Evolutionary conservation across 2,329 filamentous ascomycete genomes (phyloP).

Genomic region (Fonsecaea pugnacius): DNA sequence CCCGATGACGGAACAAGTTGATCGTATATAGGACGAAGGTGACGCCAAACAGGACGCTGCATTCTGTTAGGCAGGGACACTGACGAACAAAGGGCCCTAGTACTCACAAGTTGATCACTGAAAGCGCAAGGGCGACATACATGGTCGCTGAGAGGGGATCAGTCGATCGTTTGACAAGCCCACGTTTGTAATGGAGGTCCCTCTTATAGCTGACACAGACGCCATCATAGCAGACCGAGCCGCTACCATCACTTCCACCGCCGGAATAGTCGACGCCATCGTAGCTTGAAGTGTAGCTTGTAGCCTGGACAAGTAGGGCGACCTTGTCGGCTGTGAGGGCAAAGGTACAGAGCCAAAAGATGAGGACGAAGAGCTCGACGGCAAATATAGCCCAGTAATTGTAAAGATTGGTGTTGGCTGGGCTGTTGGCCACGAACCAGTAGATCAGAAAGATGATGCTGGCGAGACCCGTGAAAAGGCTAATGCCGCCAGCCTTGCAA

Average conservation of each 20-base stretch:
- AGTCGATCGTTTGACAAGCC: not conserved
- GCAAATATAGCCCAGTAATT: not conserved
- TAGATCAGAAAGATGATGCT: not conserved
- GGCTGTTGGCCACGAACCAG: slow-evolving; percentile 3
- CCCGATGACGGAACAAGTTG: slow-evolving; percentile 1
- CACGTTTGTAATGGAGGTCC: not conserved
- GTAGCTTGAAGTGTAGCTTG: not conserved
- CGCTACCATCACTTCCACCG: not conserved
- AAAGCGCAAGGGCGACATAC: not conserved
- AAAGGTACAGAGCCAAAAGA: slow-evolving; percentile 5
- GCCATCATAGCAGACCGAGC: not conserved
- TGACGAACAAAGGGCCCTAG: not conserved
- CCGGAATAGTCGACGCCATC: not conserved
- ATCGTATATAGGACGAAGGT: not conserved
- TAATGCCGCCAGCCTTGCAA: not conserved
- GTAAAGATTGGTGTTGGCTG: not conserved
- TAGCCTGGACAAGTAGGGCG: not conserved
- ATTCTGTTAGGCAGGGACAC: not conserved
- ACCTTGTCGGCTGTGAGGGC: slow-evolving; percentile 1
- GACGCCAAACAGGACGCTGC: not conserved
- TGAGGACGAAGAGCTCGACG: not conserved
- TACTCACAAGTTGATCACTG: slow-evolving; percentile 2
- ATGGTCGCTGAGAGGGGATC: not conserved
- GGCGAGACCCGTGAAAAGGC: not conserved
- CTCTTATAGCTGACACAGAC: not conserved